These are phyloP conservation scores for Colletotrichum paranaense DNA, from an alignment of 2,329 filamentous ascomycete genomes.

Conservation along the genomic window DNA sequence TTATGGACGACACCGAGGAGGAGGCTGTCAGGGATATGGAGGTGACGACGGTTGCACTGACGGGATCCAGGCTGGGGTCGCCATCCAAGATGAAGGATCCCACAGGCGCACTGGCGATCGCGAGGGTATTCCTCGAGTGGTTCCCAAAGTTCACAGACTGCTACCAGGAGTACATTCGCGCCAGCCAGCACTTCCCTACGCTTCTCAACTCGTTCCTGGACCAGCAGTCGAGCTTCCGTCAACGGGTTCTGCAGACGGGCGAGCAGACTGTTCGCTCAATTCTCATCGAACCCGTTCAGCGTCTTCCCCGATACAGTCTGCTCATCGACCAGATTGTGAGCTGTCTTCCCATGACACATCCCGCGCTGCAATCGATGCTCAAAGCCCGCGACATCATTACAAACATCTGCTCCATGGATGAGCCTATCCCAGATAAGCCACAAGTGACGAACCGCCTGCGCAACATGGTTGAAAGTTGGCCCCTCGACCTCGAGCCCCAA, in stretches of 20 bases:
- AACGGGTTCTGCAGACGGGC: conserved; percentile 82
- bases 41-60: conserved; percentile 54
- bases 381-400: conserved; percentile 94
- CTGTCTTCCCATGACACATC: conserved; percentile 86
- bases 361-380: conserved; percentile 83
- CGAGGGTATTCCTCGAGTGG: conserved; percentile 87
- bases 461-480: conserved; percentile 83
- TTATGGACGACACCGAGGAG: conserved; percentile 87
- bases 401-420: conserved; percentile 95
- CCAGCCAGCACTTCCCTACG: conserved; percentile 87
- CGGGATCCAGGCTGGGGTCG: conserved; percentile 56
- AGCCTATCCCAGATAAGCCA: conserved; percentile 74
- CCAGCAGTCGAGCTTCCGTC: conserved; percentile 84
- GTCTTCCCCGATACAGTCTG: conserved; percentile 92
- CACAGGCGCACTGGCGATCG: conserved; percentile 82
- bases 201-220: conserved; percentile 84
- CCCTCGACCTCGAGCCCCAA: conserved; percentile 74
- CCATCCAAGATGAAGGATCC: conserved; percentile 71
- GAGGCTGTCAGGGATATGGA: conserved; percentile 83
- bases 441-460: conserved; percentile 80
- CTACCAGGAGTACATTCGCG: conserved; percentile 92
- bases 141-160: conserved; percentile 92
- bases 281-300: conserved; percentile 95
- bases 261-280: conserved; percentile 92
- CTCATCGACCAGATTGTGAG: conserved; percentile 96